phyloP scores from a whole-genome alignment of 2,329 filamentous ascomycete genomes.

The Tolypocladium ovalisporum region DNA sequence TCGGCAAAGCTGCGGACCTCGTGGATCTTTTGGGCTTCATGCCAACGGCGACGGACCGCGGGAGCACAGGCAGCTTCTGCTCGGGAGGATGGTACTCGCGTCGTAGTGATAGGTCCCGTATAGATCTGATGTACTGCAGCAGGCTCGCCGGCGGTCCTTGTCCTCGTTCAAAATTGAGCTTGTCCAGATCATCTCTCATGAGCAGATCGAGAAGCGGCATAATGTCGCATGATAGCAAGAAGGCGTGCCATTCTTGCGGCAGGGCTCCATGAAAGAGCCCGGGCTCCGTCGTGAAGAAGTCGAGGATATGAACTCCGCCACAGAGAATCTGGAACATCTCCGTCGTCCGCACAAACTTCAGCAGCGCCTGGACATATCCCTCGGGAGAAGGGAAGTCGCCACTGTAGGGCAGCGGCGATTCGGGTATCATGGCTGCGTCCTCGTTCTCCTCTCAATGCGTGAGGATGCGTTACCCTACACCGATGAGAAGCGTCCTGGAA shows the following conservation, averaged over 20 bases:
- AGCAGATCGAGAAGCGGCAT: slow-evolving; percentile 72
- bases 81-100: slow-evolving; percentile 43
- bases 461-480: neutral
- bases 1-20: slow-evolving; percentile 87
- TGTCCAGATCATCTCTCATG: slow-evolving; percentile 61
- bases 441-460: neutral
- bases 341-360: slow-evolving; percentile 65
- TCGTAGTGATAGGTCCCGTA: slow-evolving; percentile 58
- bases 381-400: slow-evolving; percentile 61
- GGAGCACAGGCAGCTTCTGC: slow-evolving; percentile 44
- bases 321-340: slow-evolving; percentile 79
- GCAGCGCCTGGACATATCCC: slow-evolving; percentile 66
- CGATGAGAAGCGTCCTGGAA: neutral
- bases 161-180: slow-evolving; percentile 13
- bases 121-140: slow-evolving; percentile 58
- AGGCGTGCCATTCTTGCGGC: slow-evolving; percentile 70
- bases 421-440: slow-evolving; percentile 34
- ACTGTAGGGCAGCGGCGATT: slow-evolving; percentile 54
- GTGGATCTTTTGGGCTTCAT: slow-evolving; percentile 97
- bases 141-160: slow-evolving; percentile 43
- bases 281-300: slow-evolving; percentile 83
- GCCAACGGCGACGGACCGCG: slow-evolving; percentile 66
- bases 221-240: slow-evolving; percentile 60
- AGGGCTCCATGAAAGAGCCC: slow-evolving; percentile 72
- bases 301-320: slow-evolving; percentile 91